Evolutionary conservation across 2,329 filamentous ascomycete genomes (phyloP).

Genomic region (Davidsoniella australis): DNA sequence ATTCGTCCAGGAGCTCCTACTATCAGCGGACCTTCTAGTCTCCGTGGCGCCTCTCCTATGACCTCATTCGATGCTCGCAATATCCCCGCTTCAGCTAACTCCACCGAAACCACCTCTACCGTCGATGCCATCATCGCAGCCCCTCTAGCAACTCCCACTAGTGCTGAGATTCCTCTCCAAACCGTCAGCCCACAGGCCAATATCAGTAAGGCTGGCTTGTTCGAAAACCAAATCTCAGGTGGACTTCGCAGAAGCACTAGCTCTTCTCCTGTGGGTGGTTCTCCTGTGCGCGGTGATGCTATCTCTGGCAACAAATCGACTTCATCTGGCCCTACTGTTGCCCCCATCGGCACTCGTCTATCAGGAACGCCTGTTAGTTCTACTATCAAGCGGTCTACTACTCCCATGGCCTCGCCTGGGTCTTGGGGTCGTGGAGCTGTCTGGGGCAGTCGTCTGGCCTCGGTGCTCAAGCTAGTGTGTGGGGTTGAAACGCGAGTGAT

Average conservation of each 20-base stretch:
- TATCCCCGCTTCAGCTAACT: constrained; percentile 20
- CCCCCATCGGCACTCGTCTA: constrained; percentile 85
- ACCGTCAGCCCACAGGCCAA: constrained; percentile 68
- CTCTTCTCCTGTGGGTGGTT: constrained; percentile 61
- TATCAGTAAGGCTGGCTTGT: constrained; percentile 41
- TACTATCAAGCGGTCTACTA: constrained; percentile 62
- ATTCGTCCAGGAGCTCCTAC: constrained; percentile 50
- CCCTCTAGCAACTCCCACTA: constrained; percentile 5
- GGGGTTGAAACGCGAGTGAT: constrained; percentile 44
- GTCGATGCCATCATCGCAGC: constrained; percentile 21
- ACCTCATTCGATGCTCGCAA: constrained; percentile 40
- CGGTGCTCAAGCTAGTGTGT: constrained; percentile 81
- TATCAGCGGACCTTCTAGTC: constrained; percentile 42
- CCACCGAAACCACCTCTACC: constrained; percentile 25
- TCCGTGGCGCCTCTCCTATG: constrained; percentile 64
- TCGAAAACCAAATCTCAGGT: constrained; percentile 43
- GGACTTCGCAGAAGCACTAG: constrained; percentile 51
- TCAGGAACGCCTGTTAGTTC: constrained; percentile 36
- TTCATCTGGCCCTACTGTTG: constrained; percentile 48
- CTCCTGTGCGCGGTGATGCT: constrained; percentile 54
- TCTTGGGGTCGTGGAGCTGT: constrained; percentile 71
- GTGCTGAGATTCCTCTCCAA: neutral
- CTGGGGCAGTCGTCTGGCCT: constrained; percentile 74
- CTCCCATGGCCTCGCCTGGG: constrained; percentile 75
- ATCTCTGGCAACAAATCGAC: constrained; percentile 35